A percentile compares a stretch with the other conserved stretches of the same genome.
phyloP scores from a whole-genome alignment of 371 early-diverging fungal species.

The Mortierella sp. region DNA sequence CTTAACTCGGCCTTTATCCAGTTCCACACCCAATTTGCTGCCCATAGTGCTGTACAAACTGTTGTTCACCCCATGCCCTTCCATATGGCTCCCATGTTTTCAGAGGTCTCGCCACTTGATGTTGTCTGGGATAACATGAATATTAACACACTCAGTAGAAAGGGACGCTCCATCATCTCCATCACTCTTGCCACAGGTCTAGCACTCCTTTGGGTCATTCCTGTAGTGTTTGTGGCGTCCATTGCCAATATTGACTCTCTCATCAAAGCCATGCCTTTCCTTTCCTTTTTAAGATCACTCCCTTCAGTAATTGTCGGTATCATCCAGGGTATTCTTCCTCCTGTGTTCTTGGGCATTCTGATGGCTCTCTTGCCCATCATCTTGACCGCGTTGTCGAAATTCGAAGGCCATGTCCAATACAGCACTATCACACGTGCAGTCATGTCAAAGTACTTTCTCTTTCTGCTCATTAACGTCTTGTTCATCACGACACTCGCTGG shows the following conservation, averaged over 20 bases:
- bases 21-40: conserved; percentile 82
- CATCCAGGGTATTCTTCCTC: conserved; percentile 86
- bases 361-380: conserved; percentile 80
- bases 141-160: conserved; percentile 66
- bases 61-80: conserved; percentile 75
- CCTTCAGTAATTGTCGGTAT: conserved; percentile 63
- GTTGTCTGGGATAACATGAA: conserved; percentile 89
- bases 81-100: conserved; percentile 75
- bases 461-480: conserved; percentile 88
- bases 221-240: conserved; percentile 71
- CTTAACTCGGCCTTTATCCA: conserved; percentile 83
- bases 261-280: conserved; percentile 45
- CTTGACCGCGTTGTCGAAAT: conserved; percentile 71
- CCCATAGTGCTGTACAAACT: conserved; percentile 88
- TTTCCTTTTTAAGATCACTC: conserved; percentile 55
- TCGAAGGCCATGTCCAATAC: conserved; percentile 77
- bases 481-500: conserved; percentile 79
- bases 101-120: conserved; percentile 80
- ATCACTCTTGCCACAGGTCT: conserved; percentile 63
- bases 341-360: conserved; percentile 77
- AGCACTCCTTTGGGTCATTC: conserved; percentile 80
- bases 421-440: conserved; percentile 73
- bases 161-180: conserved; percentile 68
- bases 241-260: conserved; percentile 65
- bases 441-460: conserved; percentile 78